Percentiles rank a stretch among this genome's conserved stretches.
Conservation (phyloP, 148 eudicot genomes). For the Polygonum maritimum region DNA sequence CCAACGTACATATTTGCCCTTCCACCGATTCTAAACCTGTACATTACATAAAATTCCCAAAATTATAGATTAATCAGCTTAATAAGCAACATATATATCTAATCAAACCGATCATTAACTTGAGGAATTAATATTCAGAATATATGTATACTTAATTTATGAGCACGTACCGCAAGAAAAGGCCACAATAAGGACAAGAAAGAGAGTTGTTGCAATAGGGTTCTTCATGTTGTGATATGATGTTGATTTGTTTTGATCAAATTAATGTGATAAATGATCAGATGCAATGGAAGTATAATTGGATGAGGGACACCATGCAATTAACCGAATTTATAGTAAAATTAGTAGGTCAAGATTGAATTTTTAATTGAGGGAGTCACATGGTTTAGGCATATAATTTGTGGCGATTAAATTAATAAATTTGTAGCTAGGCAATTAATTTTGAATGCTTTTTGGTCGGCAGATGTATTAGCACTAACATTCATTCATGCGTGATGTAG, state of each 20-base stretch:
- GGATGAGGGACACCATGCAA: not conserved
- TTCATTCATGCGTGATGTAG: not conserved
- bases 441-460: slow-evolving; percentile 5
- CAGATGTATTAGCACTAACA: not conserved
- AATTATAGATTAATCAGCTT: not conserved
- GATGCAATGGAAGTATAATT: not conserved
- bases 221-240: not conserved
- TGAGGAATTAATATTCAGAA: not conserved
- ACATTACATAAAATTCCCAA: not conserved
- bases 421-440: not conserved
- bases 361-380: not conserved
- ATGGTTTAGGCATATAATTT: not conserved
- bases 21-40: not conserved
- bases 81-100: not conserved
- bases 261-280: not conserved
- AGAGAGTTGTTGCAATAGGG: slow-evolving; percentile 8
- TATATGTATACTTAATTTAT: not conserved
- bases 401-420: not conserved
- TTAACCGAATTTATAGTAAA: not conserved
- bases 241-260: not conserved
- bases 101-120: not conserved
- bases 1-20: slow-evolving; percentile 2
- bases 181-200: not conserved
- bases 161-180: not conserved
- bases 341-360: not conserved